A percentile compares a stretch with the other conserved stretches of the same genome.
Evolutionary conservation across 768 basidiomycete species (phyloP).

Genomic region (Mycena olivaceomarginata): DNA sequence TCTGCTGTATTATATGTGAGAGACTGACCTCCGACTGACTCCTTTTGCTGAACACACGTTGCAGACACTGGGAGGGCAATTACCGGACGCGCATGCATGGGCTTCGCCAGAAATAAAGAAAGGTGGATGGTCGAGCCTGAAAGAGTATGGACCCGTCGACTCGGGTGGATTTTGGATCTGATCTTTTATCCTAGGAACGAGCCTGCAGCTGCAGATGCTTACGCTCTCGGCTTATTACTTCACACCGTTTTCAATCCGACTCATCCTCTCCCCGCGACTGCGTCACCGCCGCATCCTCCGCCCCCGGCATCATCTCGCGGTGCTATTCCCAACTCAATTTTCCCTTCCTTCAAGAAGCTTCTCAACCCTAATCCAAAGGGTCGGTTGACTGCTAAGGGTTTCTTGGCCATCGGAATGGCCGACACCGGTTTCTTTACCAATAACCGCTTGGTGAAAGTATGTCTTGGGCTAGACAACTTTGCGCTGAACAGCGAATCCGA

Average conservation of each 20-base stretch:
- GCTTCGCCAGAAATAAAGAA: conserved; percentile 93
- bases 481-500: conserved; percentile 88
- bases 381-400: conserved; percentile 83
- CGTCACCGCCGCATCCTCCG: conserved; percentile 84
- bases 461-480: conserved; percentile 91
- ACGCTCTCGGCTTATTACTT: conserved; percentile 91
- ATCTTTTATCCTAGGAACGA: conserved; percentile 58
- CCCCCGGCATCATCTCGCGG: conserved; percentile 88
- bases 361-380: conserved; percentile 92
- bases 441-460: conserved; percentile 91
- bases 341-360: conserved; percentile 90
- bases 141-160: conserved; percentile 75
- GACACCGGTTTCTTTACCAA: conserved; percentile 89
- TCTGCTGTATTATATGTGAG: conserved; percentile 88
- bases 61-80: conserved; percentile 80
- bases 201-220: conserved; percentile 86
- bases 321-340: conserved; percentile 82
- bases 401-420: conserved; percentile 89
- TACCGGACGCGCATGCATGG: conserved; percentile 77
- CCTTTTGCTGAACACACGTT: conserved; percentile 41
- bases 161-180: neutral
- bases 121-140: conserved; percentile 87
- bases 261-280: conserved; percentile 80
- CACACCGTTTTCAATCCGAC: conserved; percentile 92
- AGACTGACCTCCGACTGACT: conserved; percentile 36